Base-by-base conservation (phyloP, 2,329 filamentous ascomycete species). In the Trichoderma pleuroti region DNA sequence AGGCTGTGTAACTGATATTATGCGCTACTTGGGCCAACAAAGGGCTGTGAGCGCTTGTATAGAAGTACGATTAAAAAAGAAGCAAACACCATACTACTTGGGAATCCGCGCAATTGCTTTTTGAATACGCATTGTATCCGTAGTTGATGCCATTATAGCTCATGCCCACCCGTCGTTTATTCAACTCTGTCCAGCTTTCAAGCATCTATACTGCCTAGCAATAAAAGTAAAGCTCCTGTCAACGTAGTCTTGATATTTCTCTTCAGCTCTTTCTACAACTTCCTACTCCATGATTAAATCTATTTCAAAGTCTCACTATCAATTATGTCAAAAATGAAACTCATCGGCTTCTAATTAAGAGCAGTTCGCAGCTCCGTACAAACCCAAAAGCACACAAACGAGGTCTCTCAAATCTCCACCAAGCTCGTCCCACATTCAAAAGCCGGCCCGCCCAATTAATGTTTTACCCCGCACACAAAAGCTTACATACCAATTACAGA, bases 51-150 rank as follows among this genome's bases (percentile, higher is more conserved):
- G 69, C 66, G 54, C 62, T 52, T 75, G 71, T 75, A 72, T 75
- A 74, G 72, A 75, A 69, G 69, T 72, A 57, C 62, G 56, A 42
- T 70, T 21, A 60, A 62, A 61, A 70, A 66, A 69, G 39, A 68
- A 61, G 39, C 28, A 36, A 16, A 46, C n/a, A n/a, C 4, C 59
- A 16, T 36, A 61, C n/a, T 24, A 28, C 39, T 46, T 11, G 2
- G 11, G n/a, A 11, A 2, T 4, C 4, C 16, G 24, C 46, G 26
- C n/a, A 52, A 52, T 56, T 57, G n/a, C 14, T 57, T 52, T 21
- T 28, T 21, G 39, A 39, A n/a, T 16, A 1, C 14, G 1, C 3
- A n/a, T 14, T 8, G 46, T 52, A 52, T 0, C 5, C 1, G 46
- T 52, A 24, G 14, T 3, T 24, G 5, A 14, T 14, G n/a, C 9